A percentile compares a stretch with the other conserved stretches of the same genome.
These are phyloP conservation scores for Pseudisothecium myosuroides DNA, from an alignment of 225 moss, liverwort and hornwort genomes.

Conservation along the genomic window DNA sequence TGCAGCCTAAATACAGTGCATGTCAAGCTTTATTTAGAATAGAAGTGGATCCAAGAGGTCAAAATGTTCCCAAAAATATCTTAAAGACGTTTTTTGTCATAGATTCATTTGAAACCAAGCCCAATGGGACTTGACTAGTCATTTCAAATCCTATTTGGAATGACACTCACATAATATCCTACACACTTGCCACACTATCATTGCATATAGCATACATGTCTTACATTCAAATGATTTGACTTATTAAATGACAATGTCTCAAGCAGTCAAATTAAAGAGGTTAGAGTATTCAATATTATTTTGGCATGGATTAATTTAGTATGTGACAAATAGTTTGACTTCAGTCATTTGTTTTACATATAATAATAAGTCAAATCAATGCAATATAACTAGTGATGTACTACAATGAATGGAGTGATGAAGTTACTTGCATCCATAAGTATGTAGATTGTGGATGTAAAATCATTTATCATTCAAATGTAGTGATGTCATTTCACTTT, in stretches of 20 bases:
- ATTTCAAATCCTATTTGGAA: background rate
- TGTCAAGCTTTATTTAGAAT: background rate
- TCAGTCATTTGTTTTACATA: background rate
- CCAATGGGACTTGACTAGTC: accelerated
- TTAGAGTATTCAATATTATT: background rate
- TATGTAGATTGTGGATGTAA: too few species aligned
- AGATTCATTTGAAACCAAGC: background rate
- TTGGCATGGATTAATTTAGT: accelerated
- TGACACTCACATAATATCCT: background rate
- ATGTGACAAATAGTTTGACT: too few species aligned
- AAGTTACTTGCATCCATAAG: background rate
- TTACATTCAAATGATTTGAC: background rate
- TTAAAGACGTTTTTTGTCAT: background rate
- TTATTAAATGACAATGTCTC: background rate
- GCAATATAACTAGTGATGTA: background rate
- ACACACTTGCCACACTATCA: background rate
- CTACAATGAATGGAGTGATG: background rate
- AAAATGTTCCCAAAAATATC: background rate
- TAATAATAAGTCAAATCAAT: background rate
- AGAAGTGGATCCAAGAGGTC: background rate
- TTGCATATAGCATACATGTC: accelerated
- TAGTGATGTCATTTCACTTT: background rate
- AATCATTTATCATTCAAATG: background rate
- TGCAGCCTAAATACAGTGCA: background rate
- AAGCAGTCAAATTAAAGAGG: background rate